A percentile compares a stretch with the other conserved stretches of the same genome.
Conservation (phyloP, 2,329 filamentous ascomycete species). For the Colletotrichum trifolii region DNA sequence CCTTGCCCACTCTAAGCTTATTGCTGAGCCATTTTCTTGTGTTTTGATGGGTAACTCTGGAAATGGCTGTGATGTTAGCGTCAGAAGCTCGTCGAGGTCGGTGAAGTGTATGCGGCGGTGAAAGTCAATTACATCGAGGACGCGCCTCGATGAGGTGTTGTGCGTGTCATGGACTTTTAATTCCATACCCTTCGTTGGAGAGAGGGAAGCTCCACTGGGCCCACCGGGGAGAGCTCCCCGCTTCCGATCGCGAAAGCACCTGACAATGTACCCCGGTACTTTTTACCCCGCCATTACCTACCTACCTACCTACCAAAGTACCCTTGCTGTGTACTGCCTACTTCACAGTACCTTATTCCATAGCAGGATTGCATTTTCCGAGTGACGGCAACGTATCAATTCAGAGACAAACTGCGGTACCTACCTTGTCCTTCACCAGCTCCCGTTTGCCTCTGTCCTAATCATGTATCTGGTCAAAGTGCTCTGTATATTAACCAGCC, state of each 20-base stretch:
- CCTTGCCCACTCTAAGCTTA: background rate
- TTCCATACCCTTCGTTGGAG: no score
- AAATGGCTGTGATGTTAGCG: background rate
- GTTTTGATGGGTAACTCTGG: background rate
- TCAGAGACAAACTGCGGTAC: no score
- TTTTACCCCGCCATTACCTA: slow-evolving; percentile 19
- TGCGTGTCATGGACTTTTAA: slow-evolving; percentile 29
- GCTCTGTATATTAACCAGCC: background rate
- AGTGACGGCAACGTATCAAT: no score
- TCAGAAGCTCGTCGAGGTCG: background rate
- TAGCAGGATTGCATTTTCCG: no score
- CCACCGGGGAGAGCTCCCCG: background rate
- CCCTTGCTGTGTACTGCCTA: slow-evolving; percentile 2
- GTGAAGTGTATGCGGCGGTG: background rate
- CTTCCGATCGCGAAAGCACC: slow-evolving; percentile 35
- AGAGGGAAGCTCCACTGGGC: background rate
- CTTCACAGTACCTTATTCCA: no score
- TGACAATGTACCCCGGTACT: slow-evolving; percentile 19
- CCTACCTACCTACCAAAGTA: background rate
- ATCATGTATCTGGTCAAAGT: background rate
- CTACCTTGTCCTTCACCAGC: background rate
- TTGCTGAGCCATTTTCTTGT: background rate
- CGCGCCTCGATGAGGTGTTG: slow-evolving; percentile 30
- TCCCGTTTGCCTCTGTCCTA: no score
- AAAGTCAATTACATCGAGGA: slow-evolving; percentile 29